phyloP scores from a whole-genome alignment of 805 yeast genomes.

The Scheffersomyces lignosus region DNA sequence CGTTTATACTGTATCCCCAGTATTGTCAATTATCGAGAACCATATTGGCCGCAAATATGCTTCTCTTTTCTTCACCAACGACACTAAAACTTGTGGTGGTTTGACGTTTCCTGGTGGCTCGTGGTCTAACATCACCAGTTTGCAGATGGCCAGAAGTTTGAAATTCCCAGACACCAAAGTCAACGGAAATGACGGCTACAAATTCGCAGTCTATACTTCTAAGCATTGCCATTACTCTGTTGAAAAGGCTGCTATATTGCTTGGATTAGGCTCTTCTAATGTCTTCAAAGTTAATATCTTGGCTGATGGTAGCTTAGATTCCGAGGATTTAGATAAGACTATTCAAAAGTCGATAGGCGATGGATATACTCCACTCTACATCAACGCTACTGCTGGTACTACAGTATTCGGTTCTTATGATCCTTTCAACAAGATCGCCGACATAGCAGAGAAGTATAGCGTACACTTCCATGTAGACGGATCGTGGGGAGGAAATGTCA shows the following conservation, averaged over 20 bases:
- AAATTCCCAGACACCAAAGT: constrained; percentile 68
- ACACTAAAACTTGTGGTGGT: constrained; percentile 65
- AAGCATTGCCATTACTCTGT: constrained; percentile 78
- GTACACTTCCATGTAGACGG: constrained; percentile 86
- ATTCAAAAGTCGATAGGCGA: constrained; percentile 44
- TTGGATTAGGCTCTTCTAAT: constrained; percentile 65
- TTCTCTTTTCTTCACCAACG: constrained; percentile 47
- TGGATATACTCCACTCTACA: constrained; percentile 73
- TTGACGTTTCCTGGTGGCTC: constrained; percentile 86
- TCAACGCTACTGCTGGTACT: constrained; percentile 86
- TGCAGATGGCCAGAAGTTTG: constrained; percentile 73
- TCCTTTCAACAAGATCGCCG: constrained; percentile 55
- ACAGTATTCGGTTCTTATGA: constrained; percentile 87
- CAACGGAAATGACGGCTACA: constrained; percentile 50
- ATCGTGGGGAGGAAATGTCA: constrained; percentile 87
- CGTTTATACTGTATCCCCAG: constrained; percentile 83
- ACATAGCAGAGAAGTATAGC: constrained; percentile 52
- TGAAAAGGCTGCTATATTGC: constrained; percentile 74
- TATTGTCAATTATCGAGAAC: constrained; percentile 72
- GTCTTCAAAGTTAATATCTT: constrained; percentile 66
- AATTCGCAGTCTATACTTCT: constrained; percentile 71
- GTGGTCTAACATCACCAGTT: constrained; percentile 77
- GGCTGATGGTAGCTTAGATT: constrained; percentile 56
- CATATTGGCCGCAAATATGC: constrained; percentile 70
- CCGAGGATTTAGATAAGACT: constrained; percentile 42